A percentile compares a stretch with the other conserved stretches of the same genome.
Conservation (phyloP, 2,329 filamentous ascomycete species). For the Stachybotrys echinatus region DNA sequence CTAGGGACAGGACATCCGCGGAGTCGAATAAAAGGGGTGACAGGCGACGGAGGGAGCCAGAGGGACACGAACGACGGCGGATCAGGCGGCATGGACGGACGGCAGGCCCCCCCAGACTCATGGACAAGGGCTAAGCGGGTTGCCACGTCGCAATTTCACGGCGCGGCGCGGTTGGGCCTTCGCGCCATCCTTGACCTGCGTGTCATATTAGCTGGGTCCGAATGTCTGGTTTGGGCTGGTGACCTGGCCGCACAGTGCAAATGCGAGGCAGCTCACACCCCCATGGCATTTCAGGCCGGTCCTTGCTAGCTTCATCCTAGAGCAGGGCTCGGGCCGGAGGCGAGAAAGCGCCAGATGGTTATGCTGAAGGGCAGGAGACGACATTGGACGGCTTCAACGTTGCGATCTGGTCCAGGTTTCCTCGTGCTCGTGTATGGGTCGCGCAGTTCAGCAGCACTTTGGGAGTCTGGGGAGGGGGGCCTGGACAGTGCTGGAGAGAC, state of each 20-base stretch:
- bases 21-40: not conserved
- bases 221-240: not conserved
- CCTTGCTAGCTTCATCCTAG: not conserved
- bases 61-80: not conserved
- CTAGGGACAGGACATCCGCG: no score
- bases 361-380: not conserved
- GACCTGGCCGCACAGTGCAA: slow-evolving; percentile 2
- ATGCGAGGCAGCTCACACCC: not conserved
- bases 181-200: slow-evolving; percentile 21
- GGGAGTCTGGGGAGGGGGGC: not conserved
- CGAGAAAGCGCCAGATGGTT: not conserved
- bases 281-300: not conserved
- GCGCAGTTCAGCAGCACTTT: not conserved
- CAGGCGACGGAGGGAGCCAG: not conserved
- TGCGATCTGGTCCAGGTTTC: not conserved
- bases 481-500: not conserved
- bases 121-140: slow-evolving; percentile 8
- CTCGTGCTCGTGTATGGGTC: not conserved
- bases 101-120: not conserved
- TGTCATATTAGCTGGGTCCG: slow-evolving; percentile 13
- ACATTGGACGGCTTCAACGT: not conserved
- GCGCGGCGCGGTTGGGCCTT: slow-evolving; percentile 19
- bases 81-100: not conserved
- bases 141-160: slow-evolving; percentile 25
- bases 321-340: not conserved